These are phyloP conservation scores for Sonneratia alba DNA, from an alignment of 345 rosid species.

Conservation along the genomic window DNA sequence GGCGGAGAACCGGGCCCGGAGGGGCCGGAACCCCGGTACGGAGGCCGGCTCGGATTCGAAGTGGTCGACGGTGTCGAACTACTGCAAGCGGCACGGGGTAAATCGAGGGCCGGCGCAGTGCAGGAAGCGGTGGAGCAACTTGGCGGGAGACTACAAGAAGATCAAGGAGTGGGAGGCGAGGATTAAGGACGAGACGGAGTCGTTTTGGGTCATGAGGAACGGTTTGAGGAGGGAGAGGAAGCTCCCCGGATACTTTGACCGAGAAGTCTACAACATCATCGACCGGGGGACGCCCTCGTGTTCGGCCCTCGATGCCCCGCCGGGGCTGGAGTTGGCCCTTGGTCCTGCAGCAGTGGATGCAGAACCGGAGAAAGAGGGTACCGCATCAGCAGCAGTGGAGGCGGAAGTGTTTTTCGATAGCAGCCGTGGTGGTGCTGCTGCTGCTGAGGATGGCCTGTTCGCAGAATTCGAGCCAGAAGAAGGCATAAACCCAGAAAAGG, in stretches of 20 bases:
- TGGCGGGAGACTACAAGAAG: constrained; percentile 92
- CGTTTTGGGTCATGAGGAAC: constrained; percentile 94
- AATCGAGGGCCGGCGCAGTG: constrained; percentile 97
- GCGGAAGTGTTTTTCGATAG: constrained; percentile 41
- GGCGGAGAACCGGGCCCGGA: constrained; percentile 77
- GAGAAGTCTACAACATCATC: constrained; percentile 82
- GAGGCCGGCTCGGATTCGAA: constrained; percentile 74
- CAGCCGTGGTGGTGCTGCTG: constrained; percentile 38
- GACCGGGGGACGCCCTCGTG: constrained; percentile 39
- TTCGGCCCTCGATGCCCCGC: constrained; percentile 11
- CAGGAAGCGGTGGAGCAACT: constrained; percentile 93
- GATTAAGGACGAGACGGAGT: constrained; percentile 62
- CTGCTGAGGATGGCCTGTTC: constrained; percentile 60
- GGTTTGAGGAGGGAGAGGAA: constrained; percentile 77
- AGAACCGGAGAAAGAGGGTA: constrained; percentile 7
- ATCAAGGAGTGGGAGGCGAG: constrained; percentile 90
- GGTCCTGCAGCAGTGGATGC: constrained; percentile 11
- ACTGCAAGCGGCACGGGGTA: constrained; percentile 79
- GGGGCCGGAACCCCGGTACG: constrained; percentile 56
- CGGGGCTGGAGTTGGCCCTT: constrained; percentile 8
- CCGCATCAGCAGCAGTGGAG: constrained; percentile 3
- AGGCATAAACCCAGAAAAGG: constrained; percentile 26
- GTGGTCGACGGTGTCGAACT: constrained; percentile 89
- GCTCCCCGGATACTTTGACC: constrained; percentile 88
- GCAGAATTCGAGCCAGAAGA: constrained; percentile 64